Evolutionary conservation across 176 grass and related monocot species (phyloP).

Genomic region (Zoysia pacifica): DNA sequence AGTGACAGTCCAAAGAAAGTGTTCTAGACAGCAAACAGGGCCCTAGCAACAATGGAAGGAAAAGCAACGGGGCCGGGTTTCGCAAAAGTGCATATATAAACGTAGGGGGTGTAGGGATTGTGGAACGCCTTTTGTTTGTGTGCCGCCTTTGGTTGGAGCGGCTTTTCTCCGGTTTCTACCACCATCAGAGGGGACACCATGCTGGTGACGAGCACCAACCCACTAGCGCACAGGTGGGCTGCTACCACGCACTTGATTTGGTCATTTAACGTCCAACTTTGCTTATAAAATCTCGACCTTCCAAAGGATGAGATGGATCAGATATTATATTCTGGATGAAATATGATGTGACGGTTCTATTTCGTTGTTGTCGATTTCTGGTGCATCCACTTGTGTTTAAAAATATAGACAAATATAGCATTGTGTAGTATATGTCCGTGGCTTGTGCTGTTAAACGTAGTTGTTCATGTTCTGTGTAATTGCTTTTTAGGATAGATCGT

Average conservation of each 20-base stretch:
- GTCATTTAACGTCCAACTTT: not conserved
- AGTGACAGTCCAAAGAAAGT: not conserved
- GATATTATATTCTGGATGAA: slow-evolving; percentile 24
- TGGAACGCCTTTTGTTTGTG: slow-evolving; percentile 37
- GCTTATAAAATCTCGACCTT: slow-evolving; percentile 22
- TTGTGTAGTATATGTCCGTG: not conserved
- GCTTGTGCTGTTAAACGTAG: not conserved
- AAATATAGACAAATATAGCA: not conserved
- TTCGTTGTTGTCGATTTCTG: slow-evolving; percentile 24
- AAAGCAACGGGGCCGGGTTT: slow-evolving; percentile 21
- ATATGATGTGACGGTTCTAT: slow-evolving; percentile 26
- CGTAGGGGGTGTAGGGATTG: not conserved
- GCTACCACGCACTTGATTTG: slow-evolving; percentile 21
- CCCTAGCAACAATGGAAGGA: not conserved
- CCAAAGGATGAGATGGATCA: slow-evolving; percentile 25
- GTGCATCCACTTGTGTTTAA: not conserved
- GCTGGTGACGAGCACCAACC: slow-evolving; percentile 33
- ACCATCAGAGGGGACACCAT: slow-evolving; percentile 37
- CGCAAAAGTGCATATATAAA: slow-evolving; percentile 36
- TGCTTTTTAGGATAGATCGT: not conserved
- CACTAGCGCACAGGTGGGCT: slow-evolving; percentile 43
- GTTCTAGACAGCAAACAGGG: not conserved
- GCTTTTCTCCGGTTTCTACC: slow-evolving; percentile 35
- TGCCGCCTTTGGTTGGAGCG: slow-evolving; percentile 13
- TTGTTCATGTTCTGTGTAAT: not conserved